Base-by-base conservation (phyloP, 2,329 filamentous ascomycete genomes). In the Cyphellophora attinorum region DNA sequence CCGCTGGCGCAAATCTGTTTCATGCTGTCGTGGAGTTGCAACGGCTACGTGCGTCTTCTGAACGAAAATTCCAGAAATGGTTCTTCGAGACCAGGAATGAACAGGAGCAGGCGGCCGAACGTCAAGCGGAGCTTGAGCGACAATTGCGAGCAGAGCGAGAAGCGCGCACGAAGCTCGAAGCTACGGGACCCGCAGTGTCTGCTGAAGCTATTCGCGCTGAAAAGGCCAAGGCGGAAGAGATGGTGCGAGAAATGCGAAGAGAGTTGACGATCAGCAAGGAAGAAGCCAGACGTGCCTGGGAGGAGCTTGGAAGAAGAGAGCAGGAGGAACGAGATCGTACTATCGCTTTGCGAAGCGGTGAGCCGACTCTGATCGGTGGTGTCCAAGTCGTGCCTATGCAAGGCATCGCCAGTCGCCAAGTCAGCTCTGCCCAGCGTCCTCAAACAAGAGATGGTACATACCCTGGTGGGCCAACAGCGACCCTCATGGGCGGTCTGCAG, bases 61-160 rank as follows among this genome's bases (percentile, higher is more conserved):
- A 98, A 59, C 79, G 91, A 45, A 96, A 96, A 56, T 98, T 98
- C 51, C 91, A 98, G 60, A 76, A 91, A 33, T 98, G 91, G 91
- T 96, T 96, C 61, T 94, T 93, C 49, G 91, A 98, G 56, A 94
- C 88, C 5, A 74, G 88, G 33, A 74, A 80, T 19, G 88, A 96
- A 47, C 76, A 93, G 46, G 91, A 96, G 62, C 78, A 82, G 17
- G 73, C 79, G 32, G 81, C 84, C 46, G 91, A 96, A 59, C 69
- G 82, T 23, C 83, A 85, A 37, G 86, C 77, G 3, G 76, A 88
- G 53, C 63, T 94, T n/a, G 80, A 93, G 51, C 68, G 71, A 19
- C 73, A 78, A 27, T 62, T 95, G n/a, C 72, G 80, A 29, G 70
- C 77, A 25, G 88, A 95, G 58, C 73, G 83, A 34, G 72, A 76